Conservation (phyloP, 441 rosid genomes). For the Mallotus repandus region DNA sequence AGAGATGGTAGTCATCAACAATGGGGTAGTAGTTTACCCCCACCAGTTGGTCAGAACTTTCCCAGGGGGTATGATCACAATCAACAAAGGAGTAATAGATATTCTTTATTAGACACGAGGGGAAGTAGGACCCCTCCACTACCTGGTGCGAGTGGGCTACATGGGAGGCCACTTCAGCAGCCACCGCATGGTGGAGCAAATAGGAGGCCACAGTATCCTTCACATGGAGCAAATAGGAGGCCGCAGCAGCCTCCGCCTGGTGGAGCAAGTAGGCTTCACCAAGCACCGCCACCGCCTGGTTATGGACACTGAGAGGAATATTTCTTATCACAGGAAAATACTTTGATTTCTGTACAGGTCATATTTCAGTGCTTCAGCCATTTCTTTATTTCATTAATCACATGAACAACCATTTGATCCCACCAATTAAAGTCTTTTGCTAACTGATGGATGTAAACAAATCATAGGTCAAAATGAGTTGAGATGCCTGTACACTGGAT, state of each 20-base stretch:
- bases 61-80: constrained; percentile 37
- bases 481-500: no score
- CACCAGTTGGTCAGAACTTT: constrained; percentile 33
- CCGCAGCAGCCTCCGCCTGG: not conserved
- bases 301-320: constrained; percentile 18
- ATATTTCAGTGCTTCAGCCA: not conserved
- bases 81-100: constrained; percentile 41
- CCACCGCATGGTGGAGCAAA: constrained; percentile 18
- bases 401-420: no score
- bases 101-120: constrained; percentile 38
- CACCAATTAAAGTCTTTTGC: no score
- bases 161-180: not conserved
- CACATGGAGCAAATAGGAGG: constrained; percentile 17
- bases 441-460: no score
- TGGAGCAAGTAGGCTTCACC: constrained; percentile 13
- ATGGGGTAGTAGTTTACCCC: constrained; percentile 36
- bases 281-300: constrained; percentile 20
- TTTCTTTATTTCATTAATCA: not conserved
- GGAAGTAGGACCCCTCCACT: constrained; percentile 18
- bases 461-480: no score
- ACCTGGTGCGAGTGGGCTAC: constrained; percentile 11
- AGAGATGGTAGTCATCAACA: constrained; percentile 32
- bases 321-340: not conserved
- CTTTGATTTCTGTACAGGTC: constrained; percentile 19
- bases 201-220: constrained; percentile 16